Percentiles rank a stretch among this genome's conserved stretches.
These are phyloP conservation scores for Botrytis porri DNA, from an alignment of 2,329 filamentous ascomycete genomes.

Conservation along the genomic window DNA sequence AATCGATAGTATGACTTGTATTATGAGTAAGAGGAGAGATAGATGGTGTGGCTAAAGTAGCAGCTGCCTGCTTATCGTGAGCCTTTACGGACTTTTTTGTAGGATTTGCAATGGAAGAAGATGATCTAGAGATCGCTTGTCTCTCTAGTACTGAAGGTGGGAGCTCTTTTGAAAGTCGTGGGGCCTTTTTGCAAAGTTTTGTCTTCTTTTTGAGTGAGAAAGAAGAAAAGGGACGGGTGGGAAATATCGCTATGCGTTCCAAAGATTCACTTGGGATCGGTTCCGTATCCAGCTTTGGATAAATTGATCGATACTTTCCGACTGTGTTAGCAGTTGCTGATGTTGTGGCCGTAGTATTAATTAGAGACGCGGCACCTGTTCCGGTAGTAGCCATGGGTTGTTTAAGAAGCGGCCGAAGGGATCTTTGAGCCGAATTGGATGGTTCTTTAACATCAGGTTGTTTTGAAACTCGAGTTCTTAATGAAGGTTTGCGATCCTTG, in stretches of 20 bases:
- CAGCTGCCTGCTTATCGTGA: background rate
- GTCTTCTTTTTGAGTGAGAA: background rate
- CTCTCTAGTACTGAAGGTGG: background rate
- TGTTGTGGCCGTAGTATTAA: accelerated
- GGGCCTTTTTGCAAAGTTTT: background rate
- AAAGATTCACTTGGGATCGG: background rate
- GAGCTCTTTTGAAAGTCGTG: background rate
- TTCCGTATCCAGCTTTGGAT: background rate
- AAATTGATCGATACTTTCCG: background rate
- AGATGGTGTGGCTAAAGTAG: too few species aligned
- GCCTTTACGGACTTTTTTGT: background rate
- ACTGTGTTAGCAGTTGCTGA: accelerated
- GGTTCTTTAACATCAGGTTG: background rate
- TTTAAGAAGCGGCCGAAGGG: too few species aligned
- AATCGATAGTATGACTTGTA: accelerated
- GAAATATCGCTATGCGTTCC: background rate
- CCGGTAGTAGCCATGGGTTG: too few species aligned
- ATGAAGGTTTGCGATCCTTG: background rate
- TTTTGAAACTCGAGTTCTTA: background rate
- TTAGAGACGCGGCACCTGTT: too few species aligned
- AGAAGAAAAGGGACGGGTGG: background rate
- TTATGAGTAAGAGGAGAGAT: background rate
- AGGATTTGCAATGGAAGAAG: background rate
- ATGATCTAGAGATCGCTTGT: background rate
- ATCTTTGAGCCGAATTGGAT: background rate